Base-by-base conservation (phyloP, 768 basidiomycete species). In the Boletus rufocinnamomeus region DNA sequence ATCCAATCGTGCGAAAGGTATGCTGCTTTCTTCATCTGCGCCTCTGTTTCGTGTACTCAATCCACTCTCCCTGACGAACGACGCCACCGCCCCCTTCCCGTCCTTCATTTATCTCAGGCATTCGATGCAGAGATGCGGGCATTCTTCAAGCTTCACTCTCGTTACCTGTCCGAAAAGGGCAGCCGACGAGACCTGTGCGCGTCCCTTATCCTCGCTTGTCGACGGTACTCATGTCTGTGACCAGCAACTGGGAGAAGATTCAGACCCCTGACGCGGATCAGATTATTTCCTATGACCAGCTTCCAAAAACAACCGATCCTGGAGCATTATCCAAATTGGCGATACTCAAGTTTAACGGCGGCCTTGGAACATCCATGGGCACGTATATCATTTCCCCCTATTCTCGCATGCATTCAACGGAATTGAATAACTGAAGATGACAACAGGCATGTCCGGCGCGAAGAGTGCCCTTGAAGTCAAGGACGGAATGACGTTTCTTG, bases 401-500 rank as follows among this genome's bases (percentile, higher is more conserved):
- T 54, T 48, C 37, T 19, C 4, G 27, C 37, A 28, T 37, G 30
- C 3, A 14, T 44, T 17, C 43, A n/a, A 34, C 16, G 28, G 25
- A 64, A 16, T 47, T 16, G 27, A 59, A 40, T 56, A 41, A 63
- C 34, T 11, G 40, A 30, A 35, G 9, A 30, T 27, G 51, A 28
- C 6, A 17, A 6, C 61, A 89, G 88, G 88, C 41, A 88, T 91
- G 85, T 87, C 85, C 9, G 87, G 88, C 52, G 93, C 94, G 23
- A 98, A 96, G 82, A 88, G 85, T 69, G 91, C 95, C 54, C 90
- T 98, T 61, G 95, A 96, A 70, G 94, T 96, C 77, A 90, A 96
- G 77, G 90, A 97, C 67, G 94, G 93, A 72, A 94, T 96, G 95
- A 95, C 91, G 52, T 98, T 97, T 85, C 85, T 98, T 61, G 95